Percentiles rank a stretch among this genome's conserved stretches.
These are phyloP conservation scores for Fusarium sp. DNA, from an alignment of 2,329 filamentous ascomycete species.

Conservation along the genomic window DNA sequence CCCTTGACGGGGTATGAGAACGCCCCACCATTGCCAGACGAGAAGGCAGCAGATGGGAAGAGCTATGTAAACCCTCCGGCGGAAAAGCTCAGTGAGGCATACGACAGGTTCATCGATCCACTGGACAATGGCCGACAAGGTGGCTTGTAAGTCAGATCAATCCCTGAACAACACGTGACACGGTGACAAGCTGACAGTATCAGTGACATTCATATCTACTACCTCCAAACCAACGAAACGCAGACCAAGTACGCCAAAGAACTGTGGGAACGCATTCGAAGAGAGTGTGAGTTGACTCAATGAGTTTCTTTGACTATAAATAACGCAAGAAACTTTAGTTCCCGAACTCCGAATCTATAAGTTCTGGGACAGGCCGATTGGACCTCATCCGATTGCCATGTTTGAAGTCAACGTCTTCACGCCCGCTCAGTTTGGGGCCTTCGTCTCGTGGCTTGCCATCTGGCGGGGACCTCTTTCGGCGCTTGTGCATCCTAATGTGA, in stretches of 20 bases:
- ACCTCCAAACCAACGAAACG: constrained; percentile 68
- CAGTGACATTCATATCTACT: constrained; percentile 86
- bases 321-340: constrained; percentile 56
- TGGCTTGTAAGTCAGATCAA: constrained; percentile 69
- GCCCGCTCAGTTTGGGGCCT: constrained; percentile 87
- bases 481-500: constrained; percentile 84
- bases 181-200: neutral
- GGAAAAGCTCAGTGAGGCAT: constrained; percentile 70
- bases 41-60: constrained; percentile 77
- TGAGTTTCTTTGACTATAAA: no score
- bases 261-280: constrained; percentile 79
- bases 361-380: constrained; percentile 79
- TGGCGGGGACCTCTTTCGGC: constrained; percentile 82
- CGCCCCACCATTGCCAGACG: constrained; percentile 63
- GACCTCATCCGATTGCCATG: constrained; percentile 86
- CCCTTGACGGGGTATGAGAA: constrained; percentile 66
- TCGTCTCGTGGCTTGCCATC: constrained; percentile 84
- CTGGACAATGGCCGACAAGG: constrained; percentile 71
- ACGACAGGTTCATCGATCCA: constrained; percentile 73
- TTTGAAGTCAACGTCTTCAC: constrained; percentile 92
- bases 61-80: constrained; percentile 73
- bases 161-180: fast-evolving
- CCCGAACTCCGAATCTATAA: constrained; percentile 85
- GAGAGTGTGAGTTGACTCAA: constrained; percentile 56
- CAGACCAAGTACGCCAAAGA: constrained; percentile 74